Evolutionary conservation across 257 asterid species (phyloP), one percentile per base, ranked within the genome.

Genomic region (Rubia yunnanensis): DNA sequence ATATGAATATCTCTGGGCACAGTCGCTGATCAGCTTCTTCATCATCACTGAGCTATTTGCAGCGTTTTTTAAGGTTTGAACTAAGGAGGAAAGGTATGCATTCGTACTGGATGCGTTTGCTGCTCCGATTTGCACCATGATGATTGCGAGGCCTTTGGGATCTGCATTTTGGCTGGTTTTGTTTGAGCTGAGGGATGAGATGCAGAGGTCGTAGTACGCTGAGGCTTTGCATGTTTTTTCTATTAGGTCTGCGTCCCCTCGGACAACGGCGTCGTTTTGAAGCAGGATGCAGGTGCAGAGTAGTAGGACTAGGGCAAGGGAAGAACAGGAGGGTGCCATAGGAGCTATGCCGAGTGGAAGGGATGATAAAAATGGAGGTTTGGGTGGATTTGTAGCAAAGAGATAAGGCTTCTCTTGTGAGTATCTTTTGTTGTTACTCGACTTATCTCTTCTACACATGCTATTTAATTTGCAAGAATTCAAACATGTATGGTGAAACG

Each of bases 101-200:
- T 69, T 77, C 15, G 98, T 89, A 62, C 95, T 82, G 0, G 88
- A 86, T 59, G 98, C 95, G 38, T 92, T 92, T 2, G 79, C 73
- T 27, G 82, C 70, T 28, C 82, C 96, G 7, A 81, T 77, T 27
- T 55, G 73, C 7, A 72, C 78, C 92, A 85, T 78, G 58, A 89
- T 92, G 5, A 75, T 56, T 0, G 96, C 98, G 63, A 92, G 67
- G 0, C 85, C 96, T 34, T 79, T 89, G 31, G 80, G 69, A 73
- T 87, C 95, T 66, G 95, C 81, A 59, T 81, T 74, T 0, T 76
- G 68, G 54, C 91, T 81, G 22, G 81, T 79, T 30, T 80, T 49
- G 30, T 85, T 83, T 4, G 95, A 89, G 74, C 74, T 78, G 46
- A 92, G 80, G 15, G 92, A 81, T n/a, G 95, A 84, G 0, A 86